phyloP scores from a whole-genome alignment of 108 stramenopile genomes.

The Conticribra weissflogii region DNA sequence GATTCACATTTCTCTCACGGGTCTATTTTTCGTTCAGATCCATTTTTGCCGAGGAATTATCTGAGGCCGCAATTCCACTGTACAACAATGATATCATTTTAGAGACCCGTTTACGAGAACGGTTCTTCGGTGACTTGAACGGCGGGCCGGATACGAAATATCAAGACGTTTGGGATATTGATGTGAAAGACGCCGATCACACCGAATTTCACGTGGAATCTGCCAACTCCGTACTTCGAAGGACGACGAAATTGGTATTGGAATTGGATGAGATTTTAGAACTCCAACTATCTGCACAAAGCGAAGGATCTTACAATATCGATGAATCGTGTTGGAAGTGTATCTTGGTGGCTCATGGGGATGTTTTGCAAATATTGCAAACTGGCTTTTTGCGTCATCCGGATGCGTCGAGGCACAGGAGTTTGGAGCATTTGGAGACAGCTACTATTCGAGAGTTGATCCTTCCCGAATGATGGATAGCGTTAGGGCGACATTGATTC shows the following conservation, averaged over 20 bases:
- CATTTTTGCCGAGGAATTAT: conserved; percentile 44
- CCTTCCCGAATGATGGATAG: too few species aligned
- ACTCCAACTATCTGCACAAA: too few species aligned
- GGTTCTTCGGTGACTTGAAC: conserved; percentile 82
- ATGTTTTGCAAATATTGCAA: conserved; percentile 89
- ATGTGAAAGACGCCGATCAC: conserved; percentile 64
- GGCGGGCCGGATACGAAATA: conserved; percentile 65
- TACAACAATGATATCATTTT: conserved; percentile 47
- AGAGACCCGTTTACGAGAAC: conserved; percentile 78
- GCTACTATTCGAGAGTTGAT: conserved; percentile 66
- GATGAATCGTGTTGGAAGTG: conserved; percentile 41
- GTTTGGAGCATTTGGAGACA: conserved; percentile 82
- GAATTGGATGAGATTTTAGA: conserved; percentile 63
- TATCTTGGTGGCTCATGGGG: conserved; percentile 87
- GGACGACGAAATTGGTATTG: conserved; percentile 56
- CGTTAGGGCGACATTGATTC: too few species aligned
- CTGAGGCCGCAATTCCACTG: conserved; percentile 16
- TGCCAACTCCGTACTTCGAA: conserved; percentile 70
- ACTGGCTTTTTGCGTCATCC: conserved; percentile 69
- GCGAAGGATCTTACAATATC: too few species aligned
- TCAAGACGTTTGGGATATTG: conserved; percentile 82
- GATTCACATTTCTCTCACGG: too few species aligned
- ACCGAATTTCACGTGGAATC: conserved; percentile 68
- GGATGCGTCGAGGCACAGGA: conserved; percentile 68
- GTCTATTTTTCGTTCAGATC: too few species aligned